phyloP scores from a whole-genome alignment of 176 grass and related monocot genomes.

The Ananas comosus region DNA sequence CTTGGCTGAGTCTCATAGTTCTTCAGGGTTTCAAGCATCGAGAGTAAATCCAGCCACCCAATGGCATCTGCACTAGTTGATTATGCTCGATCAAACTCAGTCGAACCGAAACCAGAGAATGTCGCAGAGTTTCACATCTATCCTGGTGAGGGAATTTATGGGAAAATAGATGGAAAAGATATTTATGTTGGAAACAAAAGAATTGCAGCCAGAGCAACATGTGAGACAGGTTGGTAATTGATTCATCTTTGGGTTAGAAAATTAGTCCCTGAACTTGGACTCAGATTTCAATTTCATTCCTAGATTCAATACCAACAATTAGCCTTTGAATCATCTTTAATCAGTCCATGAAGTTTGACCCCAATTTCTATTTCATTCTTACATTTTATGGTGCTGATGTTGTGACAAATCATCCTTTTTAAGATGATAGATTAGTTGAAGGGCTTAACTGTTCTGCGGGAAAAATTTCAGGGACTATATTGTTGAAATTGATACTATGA shows the following conservation, averaged over 20 bases:
- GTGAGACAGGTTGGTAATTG: conserved; percentile 51
- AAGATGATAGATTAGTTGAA: no score
- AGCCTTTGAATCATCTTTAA: no score
- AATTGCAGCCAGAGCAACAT: conserved; percentile 61
- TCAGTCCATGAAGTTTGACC: no score
- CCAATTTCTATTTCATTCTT: no score
- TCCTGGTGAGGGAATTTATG: conserved; percentile 78
- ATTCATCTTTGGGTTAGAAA: not conserved
- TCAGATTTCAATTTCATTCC: not conserved
- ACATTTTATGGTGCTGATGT: no score
- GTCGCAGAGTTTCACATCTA: conserved; percentile 65
- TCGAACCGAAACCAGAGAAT: conserved; percentile 65
- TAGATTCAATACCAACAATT: no score
- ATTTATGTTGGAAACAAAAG: conserved; percentile 87
- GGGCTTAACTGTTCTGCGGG: no score
- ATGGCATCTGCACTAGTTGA: conserved; percentile 78
- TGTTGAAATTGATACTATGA: no score
- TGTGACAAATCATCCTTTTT: no score
- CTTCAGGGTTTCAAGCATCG: conserved; percentile 81
- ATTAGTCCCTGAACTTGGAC: not conserved
- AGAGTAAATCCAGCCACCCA: conserved; percentile 95
- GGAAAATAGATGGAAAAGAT: conserved; percentile 56
- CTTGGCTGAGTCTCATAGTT: conserved; percentile 5
- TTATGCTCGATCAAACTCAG: conserved; percentile 55
- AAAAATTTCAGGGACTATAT: no score